A percentile compares a stretch with the other conserved stretches of the same genome.
phyloP scores from a whole-genome alignment of 306 rosid species.

The Ammopiptanthus mongolicus region DNA sequence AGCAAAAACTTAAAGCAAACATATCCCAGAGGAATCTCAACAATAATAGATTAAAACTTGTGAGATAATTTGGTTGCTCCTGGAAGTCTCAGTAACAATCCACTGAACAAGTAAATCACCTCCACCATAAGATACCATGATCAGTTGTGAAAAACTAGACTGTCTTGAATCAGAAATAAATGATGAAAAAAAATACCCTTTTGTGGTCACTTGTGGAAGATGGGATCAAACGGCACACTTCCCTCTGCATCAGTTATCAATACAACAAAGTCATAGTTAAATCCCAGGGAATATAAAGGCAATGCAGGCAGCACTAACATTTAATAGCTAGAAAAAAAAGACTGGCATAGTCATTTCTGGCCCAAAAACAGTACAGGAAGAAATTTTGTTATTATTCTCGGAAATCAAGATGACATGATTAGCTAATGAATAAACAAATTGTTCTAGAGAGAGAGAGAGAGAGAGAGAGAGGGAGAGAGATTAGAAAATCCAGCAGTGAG shows the following conservation, averaged over 20 bases:
- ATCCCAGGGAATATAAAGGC: background rate
- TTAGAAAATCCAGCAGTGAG: background rate
- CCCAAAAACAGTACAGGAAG: background rate
- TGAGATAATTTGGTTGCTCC: constrained; percentile 4
- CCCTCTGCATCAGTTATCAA: constrained; percentile 63
- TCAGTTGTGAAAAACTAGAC: background rate
- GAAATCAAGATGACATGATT: background rate
- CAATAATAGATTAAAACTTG: background rate
- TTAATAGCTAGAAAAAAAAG: background rate
- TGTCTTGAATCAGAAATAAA: constrained; percentile 10
- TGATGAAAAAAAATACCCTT: constrained; percentile 52
- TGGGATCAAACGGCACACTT: constrained; percentile 79
- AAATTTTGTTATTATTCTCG: background rate
- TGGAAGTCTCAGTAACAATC: background rate
- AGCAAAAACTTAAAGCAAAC: background rate
- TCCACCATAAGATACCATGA: background rate
- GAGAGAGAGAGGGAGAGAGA: background rate
- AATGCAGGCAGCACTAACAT: background rate
- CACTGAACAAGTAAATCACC: background rate
- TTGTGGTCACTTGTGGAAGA: constrained; percentile 58
- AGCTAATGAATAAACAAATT: background rate
- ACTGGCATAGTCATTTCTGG: background rate
- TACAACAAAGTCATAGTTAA: constrained; percentile 3
- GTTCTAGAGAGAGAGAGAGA: background rate
- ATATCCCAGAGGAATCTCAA: background rate